Conservation (phyloP, 306 rosid species). For the Leucaena leucocephala region DNA sequence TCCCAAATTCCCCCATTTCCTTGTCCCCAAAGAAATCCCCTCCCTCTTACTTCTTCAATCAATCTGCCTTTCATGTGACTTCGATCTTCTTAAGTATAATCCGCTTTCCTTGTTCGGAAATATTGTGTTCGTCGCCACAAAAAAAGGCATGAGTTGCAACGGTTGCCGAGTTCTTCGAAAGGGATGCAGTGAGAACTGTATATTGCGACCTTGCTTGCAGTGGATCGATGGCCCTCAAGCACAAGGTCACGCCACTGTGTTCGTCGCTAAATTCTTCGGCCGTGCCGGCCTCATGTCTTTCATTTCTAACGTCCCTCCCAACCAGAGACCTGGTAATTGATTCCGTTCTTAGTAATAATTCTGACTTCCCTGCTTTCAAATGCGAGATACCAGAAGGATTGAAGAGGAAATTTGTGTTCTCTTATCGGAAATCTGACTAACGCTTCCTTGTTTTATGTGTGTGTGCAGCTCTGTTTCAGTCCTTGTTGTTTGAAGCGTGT, state of each 20-base stretch:
- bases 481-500: slow-evolving; percentile 82
- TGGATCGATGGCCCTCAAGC: slow-evolving; percentile 88
- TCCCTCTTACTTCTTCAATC: background rate
- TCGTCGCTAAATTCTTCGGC: slow-evolving; percentile 97
- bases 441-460: background rate
- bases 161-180: slow-evolving; percentile 97
- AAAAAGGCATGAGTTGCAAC: slow-evolving; percentile 85
- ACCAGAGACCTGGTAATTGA: slow-evolving; percentile 77
- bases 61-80: slow-evolving; percentile 38
- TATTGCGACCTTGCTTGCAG: slow-evolving; percentile 85
- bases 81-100: background rate
- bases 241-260: slow-evolving; percentile 95
- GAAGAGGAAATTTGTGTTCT: background rate
- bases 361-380: background rate
- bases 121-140: background rate
- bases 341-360: background rate
- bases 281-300: slow-evolving; percentile 98
- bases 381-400: background rate
- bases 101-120: background rate
- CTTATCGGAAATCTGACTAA: background rate
- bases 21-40: slow-evolving; percentile 38
- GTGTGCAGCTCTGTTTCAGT: slow-evolving; percentile 75
- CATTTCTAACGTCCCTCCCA: slow-evolving; percentile 84
- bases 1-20: slow-evolving; percentile 4
- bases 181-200: slow-evolving; percentile 92